A percentile compares a stretch with the other conserved stretches of the same genome.
phyloP scores from a whole-genome alignment of 306 rosid genomes.

The Trifolium subterraneum region DNA sequence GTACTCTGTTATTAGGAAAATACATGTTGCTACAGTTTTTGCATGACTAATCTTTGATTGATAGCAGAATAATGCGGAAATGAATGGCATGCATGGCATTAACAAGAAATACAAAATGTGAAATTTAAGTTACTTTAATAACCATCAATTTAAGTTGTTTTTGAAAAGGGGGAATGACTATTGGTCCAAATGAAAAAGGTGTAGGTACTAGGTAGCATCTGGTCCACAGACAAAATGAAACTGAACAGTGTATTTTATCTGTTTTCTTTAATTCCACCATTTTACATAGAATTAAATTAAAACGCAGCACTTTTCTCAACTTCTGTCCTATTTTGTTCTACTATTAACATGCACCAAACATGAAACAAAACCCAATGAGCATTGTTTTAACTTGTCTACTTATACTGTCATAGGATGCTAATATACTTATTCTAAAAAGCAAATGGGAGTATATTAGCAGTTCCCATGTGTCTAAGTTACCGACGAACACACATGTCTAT shows the following conservation, averaged over 20 bases:
- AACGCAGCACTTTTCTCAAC: slow-evolving; percentile 1
- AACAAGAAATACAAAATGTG: background rate
- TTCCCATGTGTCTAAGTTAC: background rate
- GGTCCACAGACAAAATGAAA: background rate
- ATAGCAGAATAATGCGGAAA: background rate
- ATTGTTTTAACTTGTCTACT: background rate
- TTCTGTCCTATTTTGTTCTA: background rate
- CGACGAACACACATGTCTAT: background rate
- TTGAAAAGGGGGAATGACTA: background rate
- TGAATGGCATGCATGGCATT: background rate
- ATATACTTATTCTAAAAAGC: background rate
- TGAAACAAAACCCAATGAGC: background rate
- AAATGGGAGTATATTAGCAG: slow-evolving; percentile 7
- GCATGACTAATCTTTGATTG: background rate
- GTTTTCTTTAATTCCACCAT: background rate
- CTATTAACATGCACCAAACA: background rate
- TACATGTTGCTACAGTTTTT: background rate
- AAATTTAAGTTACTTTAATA: background rate
- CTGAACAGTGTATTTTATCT: background rate
- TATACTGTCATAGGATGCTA: background rate
- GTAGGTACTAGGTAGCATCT: background rate
- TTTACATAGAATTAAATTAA: background rate
- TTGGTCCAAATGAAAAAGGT: slow-evolving; percentile 1
- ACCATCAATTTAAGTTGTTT: background rate
- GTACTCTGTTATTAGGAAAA: slow-evolving; percentile 13